Percentiles rank a stretch among this genome's conserved stretches.
These are phyloP conservation scores for Amanita brunnescens DNA, from an alignment of 768 basidiomycete genomes.

Conservation along the genomic window DNA sequence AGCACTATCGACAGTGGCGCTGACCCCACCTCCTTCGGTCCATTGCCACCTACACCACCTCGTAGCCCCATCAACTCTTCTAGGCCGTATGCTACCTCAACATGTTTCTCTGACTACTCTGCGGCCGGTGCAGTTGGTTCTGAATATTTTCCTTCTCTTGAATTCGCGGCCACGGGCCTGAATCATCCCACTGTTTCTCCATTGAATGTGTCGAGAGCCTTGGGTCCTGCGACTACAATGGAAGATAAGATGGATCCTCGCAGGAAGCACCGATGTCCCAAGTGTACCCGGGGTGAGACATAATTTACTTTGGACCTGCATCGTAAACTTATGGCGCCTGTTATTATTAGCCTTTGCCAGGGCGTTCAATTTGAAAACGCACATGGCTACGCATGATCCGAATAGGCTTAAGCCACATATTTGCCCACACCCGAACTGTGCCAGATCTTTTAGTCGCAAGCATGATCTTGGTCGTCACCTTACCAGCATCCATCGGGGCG, in stretches of 20 bases:
- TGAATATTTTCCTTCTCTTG: conserved; percentile 32
- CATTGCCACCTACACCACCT: conserved; percentile 49
- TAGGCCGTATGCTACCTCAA: conserved; percentile 31
- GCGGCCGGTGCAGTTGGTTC: conserved; percentile 35
- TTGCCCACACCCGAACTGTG: conserved; percentile 80
- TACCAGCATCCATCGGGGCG: conserved; percentile 76
- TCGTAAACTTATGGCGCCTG: conserved; percentile 3
- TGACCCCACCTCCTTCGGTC: conserved; percentile 52
- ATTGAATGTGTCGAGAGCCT: conserved; percentile 42
- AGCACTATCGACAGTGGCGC: conserved; percentile 32
- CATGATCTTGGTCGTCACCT: conserved; percentile 90
- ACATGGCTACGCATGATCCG: conserved; percentile 92
- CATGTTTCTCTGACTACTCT: conserved; percentile 64
- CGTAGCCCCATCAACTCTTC: conserved; percentile 35
- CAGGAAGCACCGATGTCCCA: conserved; percentile 70
- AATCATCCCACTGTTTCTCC: conserved; percentile 47
- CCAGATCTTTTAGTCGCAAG: conserved; percentile 88
- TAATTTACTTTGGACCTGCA: conserved; percentile 5
- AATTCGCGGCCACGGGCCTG: conserved; percentile 36
- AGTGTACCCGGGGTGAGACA: conserved; percentile 60
- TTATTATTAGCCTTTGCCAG: conserved; percentile 68
- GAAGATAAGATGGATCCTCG: conserved; percentile 58
- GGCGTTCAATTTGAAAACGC: conserved; percentile 92
- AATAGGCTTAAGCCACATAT: conserved; percentile 83
- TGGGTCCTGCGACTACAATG: conserved; percentile 31